Evolutionary conservation across 352 stramenopile species (phyloP).

Genomic region (Pythium aphanidermatum): DNA sequence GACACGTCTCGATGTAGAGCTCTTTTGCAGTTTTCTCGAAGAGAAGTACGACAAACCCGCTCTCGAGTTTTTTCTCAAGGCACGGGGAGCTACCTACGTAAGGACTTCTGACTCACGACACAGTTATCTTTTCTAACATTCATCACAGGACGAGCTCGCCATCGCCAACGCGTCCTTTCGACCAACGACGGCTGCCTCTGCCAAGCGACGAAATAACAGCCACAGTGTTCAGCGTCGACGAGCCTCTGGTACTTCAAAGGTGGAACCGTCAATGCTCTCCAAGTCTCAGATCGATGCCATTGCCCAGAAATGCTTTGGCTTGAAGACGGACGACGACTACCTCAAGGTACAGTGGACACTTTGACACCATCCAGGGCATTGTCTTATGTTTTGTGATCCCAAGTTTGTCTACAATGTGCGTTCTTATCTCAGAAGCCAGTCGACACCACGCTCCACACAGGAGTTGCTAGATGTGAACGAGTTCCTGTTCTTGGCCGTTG

Average conservation of each 20-base stretch:
- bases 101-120: neutral
- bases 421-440: constrained; percentile 2
- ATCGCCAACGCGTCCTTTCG: constrained; percentile 1
- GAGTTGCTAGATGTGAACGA: constrained; percentile 13
- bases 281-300: constrained; percentile 38
- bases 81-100: constrained; percentile 39
- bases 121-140: too few relatives aligned
- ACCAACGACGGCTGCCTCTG: constrained; percentile 9
- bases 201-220: neutral
- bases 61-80: constrained; percentile 49
- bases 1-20: constrained; percentile 44
- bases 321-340: constrained; percentile 39
- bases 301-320: constrained; percentile 36
- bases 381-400: neutral
- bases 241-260: neutral
- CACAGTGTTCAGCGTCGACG: neutral
- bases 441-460: neutral
- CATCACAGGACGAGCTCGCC: constrained; percentile 4
- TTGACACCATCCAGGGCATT: too few relatives aligned
- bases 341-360: constrained; percentile 25
- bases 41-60: constrained; percentile 36
- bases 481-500: constrained; percentile 9
- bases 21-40: constrained; percentile 57
- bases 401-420: constrained; percentile 17
- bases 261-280: constrained; percentile 22